Percentiles rank a stretch among this genome's conserved stretches.
Conservation (phyloP, 1,139 yeast genomes). For the Arxiozyma slooffiae region DNA sequence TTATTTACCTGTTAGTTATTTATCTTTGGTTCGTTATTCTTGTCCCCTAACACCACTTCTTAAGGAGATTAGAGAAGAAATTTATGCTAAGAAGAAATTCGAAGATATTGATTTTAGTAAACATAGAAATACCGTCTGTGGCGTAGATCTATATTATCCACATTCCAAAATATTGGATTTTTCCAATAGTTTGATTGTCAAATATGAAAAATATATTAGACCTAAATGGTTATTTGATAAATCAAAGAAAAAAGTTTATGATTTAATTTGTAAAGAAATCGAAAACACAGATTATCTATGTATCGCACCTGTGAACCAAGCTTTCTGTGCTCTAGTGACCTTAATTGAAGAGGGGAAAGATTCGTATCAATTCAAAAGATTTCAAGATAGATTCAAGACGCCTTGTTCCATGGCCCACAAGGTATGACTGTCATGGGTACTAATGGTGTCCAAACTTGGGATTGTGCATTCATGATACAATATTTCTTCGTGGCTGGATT, state of each 20-base stretch:
- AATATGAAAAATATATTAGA: conserved; percentile 60
- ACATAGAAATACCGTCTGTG: conserved; percentile 79
- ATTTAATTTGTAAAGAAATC: conserved; percentile 63
- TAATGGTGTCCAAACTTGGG: conserved; percentile 98
- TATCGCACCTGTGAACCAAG: conserved; percentile 91
- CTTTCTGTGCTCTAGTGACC: conserved; percentile 68
- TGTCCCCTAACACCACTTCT: conserved; percentile 60
- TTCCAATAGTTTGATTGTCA: conserved; percentile 50
- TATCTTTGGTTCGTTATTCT: conserved; percentile 47
- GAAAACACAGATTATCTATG: conserved; percentile 71
- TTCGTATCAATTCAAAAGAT: conserved; percentile 49
- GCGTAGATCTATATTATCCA: conserved; percentile 88
- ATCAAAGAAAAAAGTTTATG: conserved; percentile 47
- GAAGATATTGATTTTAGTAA: conserved; percentile 56
- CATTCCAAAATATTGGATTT: conserved; percentile 60
- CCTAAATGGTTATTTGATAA: conserved; percentile 61
- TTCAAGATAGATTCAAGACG: conserved; percentile 61
- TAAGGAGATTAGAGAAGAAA: conserved; percentile 58
- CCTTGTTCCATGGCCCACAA: conserved; percentile 73
- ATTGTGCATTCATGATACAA: conserved; percentile 82
- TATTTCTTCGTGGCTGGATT: conserved; percentile 73
- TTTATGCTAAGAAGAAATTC: conserved; percentile 54
- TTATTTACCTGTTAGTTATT: conserved; percentile 76
- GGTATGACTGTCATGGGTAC: conserved; percentile 96
- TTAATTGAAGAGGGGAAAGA: conserved; percentile 58